Conservation (phyloP, 2,329 filamentous ascomycete genomes). For the Pseudocercospora fijiensis region DNA sequence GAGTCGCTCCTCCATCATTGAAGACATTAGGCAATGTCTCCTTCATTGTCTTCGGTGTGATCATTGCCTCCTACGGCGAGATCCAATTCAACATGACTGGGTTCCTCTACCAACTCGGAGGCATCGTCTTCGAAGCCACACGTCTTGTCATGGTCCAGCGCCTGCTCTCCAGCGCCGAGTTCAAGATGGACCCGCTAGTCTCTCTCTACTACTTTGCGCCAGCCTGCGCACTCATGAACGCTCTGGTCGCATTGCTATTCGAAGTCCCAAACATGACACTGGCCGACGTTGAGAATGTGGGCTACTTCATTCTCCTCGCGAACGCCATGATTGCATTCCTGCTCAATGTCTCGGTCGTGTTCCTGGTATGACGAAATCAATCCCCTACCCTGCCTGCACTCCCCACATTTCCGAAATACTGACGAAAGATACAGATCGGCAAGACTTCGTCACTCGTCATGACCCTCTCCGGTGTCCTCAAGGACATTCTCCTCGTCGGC, state of each 20-base stretch:
- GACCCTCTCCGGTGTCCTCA: conserved; percentile 82
- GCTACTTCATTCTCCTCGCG: conserved; percentile 67
- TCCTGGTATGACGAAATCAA: conserved; percentile 64
- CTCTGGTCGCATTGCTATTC: conserved; percentile 68
- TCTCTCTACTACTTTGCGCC: conserved; percentile 90
- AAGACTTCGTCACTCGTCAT: conserved; percentile 84
- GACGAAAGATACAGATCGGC: conserved; percentile 62
- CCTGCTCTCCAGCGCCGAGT: conserved; percentile 76
- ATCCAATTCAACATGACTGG: conserved; percentile 85
- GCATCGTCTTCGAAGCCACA: conserved; percentile 78
- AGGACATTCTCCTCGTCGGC: conserved; percentile 79
- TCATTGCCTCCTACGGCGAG: conserved; percentile 92
- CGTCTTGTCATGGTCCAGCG: conserved; percentile 82
- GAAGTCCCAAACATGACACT: conserved; percentile 70
- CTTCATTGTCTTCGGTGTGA: conserved; percentile 88
- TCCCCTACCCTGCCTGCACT: background rate
- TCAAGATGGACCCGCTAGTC: conserved; percentile 88
- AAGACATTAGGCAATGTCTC: conserved; percentile 91
- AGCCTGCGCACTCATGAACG: conserved; percentile 80
- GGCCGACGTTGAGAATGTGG: conserved; percentile 70
- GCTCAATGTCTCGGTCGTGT: conserved; percentile 81
- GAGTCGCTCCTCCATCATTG: conserved; percentile 77
- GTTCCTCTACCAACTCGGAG: conserved; percentile 74
- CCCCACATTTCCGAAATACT: background rate
- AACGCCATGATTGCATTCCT: conserved; percentile 78